Percentiles rank a stretch among this genome's conserved stretches.
Evolutionary conservation across 2,329 filamentous ascomycete species (phyloP).

Genomic region (Pezicula rhizophila): DNA sequence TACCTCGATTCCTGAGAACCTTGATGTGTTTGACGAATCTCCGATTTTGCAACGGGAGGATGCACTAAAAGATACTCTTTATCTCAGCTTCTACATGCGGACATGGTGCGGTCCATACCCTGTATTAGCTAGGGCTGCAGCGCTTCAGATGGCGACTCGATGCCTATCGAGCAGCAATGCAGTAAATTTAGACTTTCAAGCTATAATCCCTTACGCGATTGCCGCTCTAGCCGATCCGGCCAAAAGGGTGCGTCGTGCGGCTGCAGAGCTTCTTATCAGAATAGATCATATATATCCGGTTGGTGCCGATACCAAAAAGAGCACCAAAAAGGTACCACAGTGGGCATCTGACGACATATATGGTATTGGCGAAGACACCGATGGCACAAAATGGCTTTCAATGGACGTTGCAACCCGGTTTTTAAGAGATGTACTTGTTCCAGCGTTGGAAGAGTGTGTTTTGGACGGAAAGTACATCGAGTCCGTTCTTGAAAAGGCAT

Average conservation of each 20-base stretch:
- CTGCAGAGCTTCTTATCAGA: constrained; percentile 58
- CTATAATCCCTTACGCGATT: constrained; percentile 75
- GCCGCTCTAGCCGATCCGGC: constrained; percentile 70
- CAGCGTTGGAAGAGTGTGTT: constrained; percentile 77
- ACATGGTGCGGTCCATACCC: constrained; percentile 70
- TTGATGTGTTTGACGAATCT: constrained; percentile 36
- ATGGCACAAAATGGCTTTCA: constrained; percentile 49
- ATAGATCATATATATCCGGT: constrained; percentile 44
- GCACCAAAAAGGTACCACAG: constrained; percentile 27
- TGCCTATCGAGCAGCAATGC: constrained; percentile 47
- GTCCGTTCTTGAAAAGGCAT: constrained; percentile 51
- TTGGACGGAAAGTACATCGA: constrained; percentile 70
- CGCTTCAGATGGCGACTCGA: constrained; percentile 58
- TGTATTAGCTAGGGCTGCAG: constrained; percentile 60
- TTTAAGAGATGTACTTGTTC: constrained; percentile 61
- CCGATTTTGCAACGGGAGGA: constrained; percentile 47
- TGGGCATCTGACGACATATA: constrained; percentile 67
- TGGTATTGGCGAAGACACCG: constrained; percentile 42
- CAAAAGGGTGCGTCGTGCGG: constrained; percentile 68
- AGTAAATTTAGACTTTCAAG: constrained; percentile 61
- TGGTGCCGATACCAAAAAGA: constrained; percentile 34
- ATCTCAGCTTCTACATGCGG: constrained; percentile 68
- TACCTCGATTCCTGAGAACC: constrained; percentile 37
- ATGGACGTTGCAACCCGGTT: constrained; percentile 53
- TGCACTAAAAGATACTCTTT: constrained; percentile 57